Conservation (phyloP, 306 rosid genomes). For the Cyamopsis tetragonoloba region DNA sequence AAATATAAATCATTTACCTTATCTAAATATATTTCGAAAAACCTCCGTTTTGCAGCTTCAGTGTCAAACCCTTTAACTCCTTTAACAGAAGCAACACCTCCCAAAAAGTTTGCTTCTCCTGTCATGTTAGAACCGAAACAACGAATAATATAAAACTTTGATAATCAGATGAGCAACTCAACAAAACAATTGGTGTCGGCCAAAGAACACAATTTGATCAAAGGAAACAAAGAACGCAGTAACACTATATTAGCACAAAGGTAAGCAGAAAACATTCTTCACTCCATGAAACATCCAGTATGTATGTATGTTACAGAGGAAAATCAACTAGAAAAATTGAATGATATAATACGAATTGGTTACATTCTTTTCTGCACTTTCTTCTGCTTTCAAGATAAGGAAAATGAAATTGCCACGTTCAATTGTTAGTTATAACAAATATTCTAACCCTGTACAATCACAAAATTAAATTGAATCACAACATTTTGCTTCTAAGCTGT, state of each 20-base stretch:
- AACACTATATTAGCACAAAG: neutral
- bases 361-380: neutral
- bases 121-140: slow-evolving; percentile 30
- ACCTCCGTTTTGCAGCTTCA: slow-evolving; percentile 81
- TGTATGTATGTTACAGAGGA: neutral
- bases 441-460: neutral
- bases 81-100: slow-evolving; percentile 90
- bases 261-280: neutral
- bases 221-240: neutral
- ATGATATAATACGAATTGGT: neutral
- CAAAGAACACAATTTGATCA: slow-evolving; percentile 11
- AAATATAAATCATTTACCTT: slow-evolving; percentile 46
- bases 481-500: neutral
- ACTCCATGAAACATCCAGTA: neutral
- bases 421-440: neutral
- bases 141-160: slow-evolving; percentile 18
- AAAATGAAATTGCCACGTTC: slow-evolving; percentile 7
- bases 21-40: slow-evolving; percentile 84
- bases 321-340: neutral
- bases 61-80: slow-evolving; percentile 70
- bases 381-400: neutral
- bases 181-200: slow-evolving; percentile 8
- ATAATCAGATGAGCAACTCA: slow-evolving; percentile 16
- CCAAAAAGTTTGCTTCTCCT: slow-evolving; percentile 96
- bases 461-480: neutral